A percentile compares a stretch with the other conserved stretches of the same genome.
Conservation (phyloP, 2,329 filamentous ascomycete species). For the Colletotrichum sojae region DNA sequence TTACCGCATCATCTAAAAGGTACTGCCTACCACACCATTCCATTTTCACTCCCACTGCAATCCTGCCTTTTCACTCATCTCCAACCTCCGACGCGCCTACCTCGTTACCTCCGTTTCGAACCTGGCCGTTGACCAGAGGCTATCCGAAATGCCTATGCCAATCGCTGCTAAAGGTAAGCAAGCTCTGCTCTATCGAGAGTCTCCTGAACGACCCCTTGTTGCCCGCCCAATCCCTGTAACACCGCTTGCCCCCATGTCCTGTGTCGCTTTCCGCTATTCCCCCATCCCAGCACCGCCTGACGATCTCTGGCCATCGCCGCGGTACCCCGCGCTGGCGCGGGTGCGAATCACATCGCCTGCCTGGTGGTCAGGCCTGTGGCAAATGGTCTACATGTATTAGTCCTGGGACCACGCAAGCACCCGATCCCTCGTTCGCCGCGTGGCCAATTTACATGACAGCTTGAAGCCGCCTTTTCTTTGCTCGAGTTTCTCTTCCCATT, state of each 20-base stretch:
- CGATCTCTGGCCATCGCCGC: constrained; percentile 33
- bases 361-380: constrained; percentile 41
- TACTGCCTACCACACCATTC: constrained; percentile 2
- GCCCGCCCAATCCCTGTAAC: constrained; percentile 30
- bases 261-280: constrained; percentile 7
- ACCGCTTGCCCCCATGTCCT: constrained; percentile 9
- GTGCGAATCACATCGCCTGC: constrained; percentile 39
- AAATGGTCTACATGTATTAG: constrained; percentile 12
- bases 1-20: constrained; percentile 3
- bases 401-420: constrained; percentile 35
- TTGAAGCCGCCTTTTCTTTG: constrained; percentile 18
- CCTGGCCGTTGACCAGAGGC: constrained; percentile 26
- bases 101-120: background rate
- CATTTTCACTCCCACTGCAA: background rate
- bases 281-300: constrained; percentile 31
- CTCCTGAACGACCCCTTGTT: constrained; percentile 21
- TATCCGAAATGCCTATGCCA: constrained; percentile 37
- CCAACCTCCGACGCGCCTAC: constrained; percentile 10
- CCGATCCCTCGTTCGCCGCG: constrained; percentile 19
- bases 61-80: constrained; percentile 1
- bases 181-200: constrained; percentile 1
- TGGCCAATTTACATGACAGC: constrained; percentile 27
- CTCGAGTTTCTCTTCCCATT: constrained; percentile 6
- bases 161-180: constrained; percentile 41
- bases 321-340: constrained; percentile 36